Evolutionary conservation across 2,329 filamentous ascomycete genomes (phyloP), one percentile per base, ranked within the genome.

Genomic region (Didymella glomerata): DNA sequence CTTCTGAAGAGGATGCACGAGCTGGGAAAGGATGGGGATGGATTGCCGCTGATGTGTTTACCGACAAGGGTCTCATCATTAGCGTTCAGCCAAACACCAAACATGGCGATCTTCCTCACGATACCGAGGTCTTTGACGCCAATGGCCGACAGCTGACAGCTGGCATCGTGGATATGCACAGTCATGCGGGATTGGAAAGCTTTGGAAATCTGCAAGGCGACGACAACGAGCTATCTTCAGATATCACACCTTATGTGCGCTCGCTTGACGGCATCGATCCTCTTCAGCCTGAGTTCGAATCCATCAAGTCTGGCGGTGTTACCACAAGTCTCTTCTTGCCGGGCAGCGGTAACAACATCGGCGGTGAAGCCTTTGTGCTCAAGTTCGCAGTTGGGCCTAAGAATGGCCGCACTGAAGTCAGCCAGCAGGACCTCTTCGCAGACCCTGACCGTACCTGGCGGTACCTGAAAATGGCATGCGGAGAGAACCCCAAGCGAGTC

Each of bases 391-490:
- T 57, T 9, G 55, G 55, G 1, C 36, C 44, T 22, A 91, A 79
- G 0, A 84, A 89, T 63, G 86, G 88, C 3, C 83, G 88, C 22
- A 77, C 81, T 16, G 88, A 90, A 72, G 83, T 88, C 42, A 89
- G 87, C 52, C 86, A 85, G 2, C 77, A 81, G 90, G 55, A 57
- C 11, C 14, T 57, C 4, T 44, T 57, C n/a, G 55, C 55, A 27
- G 55, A 57, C 50, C 88, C 88, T 0, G 87, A 88, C 41, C 80
- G 81, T 22, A 85, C 80, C 60, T 89, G 87, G 85, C 82, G 89
- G 20, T 91, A 89, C 73, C 89, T 91, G 82, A 91, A 91, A 78
- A 91, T 91, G 88, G 89, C 89, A 0, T 91, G 88, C 63, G 88
- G 88, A 34, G 88, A 91, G 76, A 91, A 91, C 66, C 79, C 88